A percentile compares a stretch with the other conserved stretches of the same genome.
Evolutionary conservation across 352 stramenopile species (phyloP).

Genomic region (Globisporangium radiosum): DNA sequence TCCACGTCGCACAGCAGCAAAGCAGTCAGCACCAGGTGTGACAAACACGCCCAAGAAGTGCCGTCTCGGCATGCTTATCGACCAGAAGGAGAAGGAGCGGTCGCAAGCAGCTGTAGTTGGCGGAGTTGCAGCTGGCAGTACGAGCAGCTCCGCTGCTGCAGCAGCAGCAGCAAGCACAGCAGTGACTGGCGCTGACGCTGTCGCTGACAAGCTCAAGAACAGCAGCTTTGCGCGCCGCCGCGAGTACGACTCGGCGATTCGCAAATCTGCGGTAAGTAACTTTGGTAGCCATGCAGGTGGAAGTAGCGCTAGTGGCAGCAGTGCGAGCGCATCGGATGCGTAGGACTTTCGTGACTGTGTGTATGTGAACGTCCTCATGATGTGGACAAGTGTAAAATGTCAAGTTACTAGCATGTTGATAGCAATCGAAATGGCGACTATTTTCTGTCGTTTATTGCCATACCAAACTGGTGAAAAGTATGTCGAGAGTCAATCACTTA

Average conservation of each 20-base stretch:
- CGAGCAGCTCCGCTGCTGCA: conserved; percentile 5
- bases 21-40: conserved; percentile 19
- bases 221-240: conserved; percentile 64
- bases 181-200: neutral
- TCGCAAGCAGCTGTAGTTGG: neutral
- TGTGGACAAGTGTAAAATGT: neutral
- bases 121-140: neutral
- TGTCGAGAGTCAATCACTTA: too few relatives aligned
- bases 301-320: neutral
- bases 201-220: conserved; percentile 50
- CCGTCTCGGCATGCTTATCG: conserved; percentile 40
- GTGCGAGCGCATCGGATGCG: neutral
- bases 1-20: neutral
- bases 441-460: too few relatives aligned
- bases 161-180: neutral
- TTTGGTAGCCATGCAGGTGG: neutral
- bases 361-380: neutral
- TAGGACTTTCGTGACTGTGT: neutral
- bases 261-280: conserved; percentile 16
- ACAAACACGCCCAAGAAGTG: conserved; percentile 54
- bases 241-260: conserved; percentile 64
- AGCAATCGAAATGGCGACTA: too few relatives aligned
- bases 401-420: neutral
- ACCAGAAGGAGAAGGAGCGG: conserved; percentile 47
- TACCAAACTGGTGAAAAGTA: neutral